phyloP scores from a whole-genome alignment of 2,329 filamentous ascomycete genomes.

The Parasarocladium wereldwijsianum region DNA sequence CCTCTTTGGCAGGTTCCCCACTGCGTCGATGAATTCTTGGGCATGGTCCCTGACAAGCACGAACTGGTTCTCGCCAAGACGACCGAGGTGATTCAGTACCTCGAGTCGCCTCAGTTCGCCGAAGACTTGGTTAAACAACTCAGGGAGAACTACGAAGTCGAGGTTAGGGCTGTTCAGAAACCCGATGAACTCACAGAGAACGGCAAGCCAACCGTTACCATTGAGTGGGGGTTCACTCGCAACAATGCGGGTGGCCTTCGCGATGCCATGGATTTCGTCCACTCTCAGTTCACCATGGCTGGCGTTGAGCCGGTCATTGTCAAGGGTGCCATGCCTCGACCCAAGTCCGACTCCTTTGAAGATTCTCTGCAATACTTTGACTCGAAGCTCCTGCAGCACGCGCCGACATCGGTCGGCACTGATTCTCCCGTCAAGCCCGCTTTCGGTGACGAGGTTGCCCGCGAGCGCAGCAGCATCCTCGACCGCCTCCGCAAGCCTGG shows the following conservation, averaged over 20 bases:
- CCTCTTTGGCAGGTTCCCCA: conserved; percentile 97
- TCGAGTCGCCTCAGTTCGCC: conserved; percentile 69
- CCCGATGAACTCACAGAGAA: conserved; percentile 42
- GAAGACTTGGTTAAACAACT: conserved; percentile 71
- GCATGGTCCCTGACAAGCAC: conserved; percentile 95
- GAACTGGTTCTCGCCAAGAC: conserved; percentile 74
- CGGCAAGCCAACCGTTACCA: conserved; percentile 41
- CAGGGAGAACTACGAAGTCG: conserved; percentile 82
- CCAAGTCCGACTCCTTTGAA: conserved; percentile 97
- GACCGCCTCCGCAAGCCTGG: conserved; percentile 89
- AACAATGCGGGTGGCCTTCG: conserved; percentile 94
- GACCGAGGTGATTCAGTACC: conserved; percentile 61
- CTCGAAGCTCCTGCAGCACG: conserved; percentile 89
- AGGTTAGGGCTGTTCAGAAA: conserved; percentile 59
- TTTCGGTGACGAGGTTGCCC: conserved; percentile 67
- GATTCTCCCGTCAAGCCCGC: conserved; percentile 80
- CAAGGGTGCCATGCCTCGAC: conserved; percentile 91
- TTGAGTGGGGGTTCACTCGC: conserved; percentile 76
- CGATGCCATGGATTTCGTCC: conserved; percentile 90
- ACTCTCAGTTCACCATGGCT: conserved; percentile 70
- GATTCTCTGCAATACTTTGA: conserved; percentile 95
- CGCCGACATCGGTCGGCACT: conserved; percentile 56
- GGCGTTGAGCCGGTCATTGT: conserved; percentile 80
- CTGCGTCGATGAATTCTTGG: conserved; percentile 89
- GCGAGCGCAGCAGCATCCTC: conserved; percentile 71